Base-by-base conservation (phyloP, 768 basidiomycete species). In the Hericium rajendrae region DNA sequence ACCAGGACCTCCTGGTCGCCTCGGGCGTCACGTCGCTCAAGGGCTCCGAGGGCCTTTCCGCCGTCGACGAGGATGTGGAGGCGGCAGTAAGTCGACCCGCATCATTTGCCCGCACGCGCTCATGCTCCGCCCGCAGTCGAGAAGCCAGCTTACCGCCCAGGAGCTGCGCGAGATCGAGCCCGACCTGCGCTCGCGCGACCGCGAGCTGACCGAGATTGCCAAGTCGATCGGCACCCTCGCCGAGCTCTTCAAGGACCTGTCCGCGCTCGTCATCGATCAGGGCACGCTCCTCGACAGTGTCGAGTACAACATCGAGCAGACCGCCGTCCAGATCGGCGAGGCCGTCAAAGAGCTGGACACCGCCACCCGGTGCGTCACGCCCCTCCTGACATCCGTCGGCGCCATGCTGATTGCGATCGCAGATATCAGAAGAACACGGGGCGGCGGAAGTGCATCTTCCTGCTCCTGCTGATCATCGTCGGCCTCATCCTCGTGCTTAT, bases 251-350 rank as follows among this genome's bases (percentile, higher is more conserved):
- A 93, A 95, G 66, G 97, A 99, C 68, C 77, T 99, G 49, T 89
- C 88, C 13, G 80, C 80, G 38, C 82, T 99, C 56, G 92, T 99
- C 58, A 97, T 98, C 61, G 97, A 98, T 72, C 97, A 99, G 67
- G 97, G 97, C 28, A 97, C 95, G 28, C 80, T 99, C 37, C 78
- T 98, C 56, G 97, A 98, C 72, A 93, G 91, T 39, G 81, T 98
- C 56, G 97, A 99, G 71, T 99, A 92, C 73, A 99, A 99, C 69
- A 89, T 99, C 54, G 93, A 97, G 70, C 86, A 90, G 70, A 91
- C 94, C 4, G 87, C 87, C 16, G 80, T 81, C 37, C 83, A 91
- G 53, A 78, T 94, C 68, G 72, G 84, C 56, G 89, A 90, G 48
- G 92, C 94, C 20, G 93, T 88, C 39, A 81, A 83, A 65, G 93